Evolutionary conservation across 2,329 filamentous ascomycete species (phyloP), one percentile per base, ranked within the genome.

Genomic region (Ophiocordyceps sinensis): DNA sequence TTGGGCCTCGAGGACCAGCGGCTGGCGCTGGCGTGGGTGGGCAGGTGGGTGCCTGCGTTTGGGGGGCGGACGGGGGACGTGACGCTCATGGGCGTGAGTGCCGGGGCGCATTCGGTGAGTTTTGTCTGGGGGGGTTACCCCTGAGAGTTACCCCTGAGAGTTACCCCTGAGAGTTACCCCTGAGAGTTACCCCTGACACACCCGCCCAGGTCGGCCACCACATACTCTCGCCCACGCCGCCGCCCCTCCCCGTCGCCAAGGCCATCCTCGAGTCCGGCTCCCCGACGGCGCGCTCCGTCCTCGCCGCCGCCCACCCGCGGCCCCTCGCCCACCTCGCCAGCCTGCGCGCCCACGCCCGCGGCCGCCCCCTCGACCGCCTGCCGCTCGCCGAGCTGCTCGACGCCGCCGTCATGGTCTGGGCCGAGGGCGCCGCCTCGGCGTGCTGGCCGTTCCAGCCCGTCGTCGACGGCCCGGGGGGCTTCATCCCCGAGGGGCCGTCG

Each of bases 361-460:
- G 38, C 37, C 13, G 10, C 37, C 41, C 40, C 14, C 70, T 75
- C 17, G 38, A 65, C 7, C 54, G 63, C 3, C 56, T 83, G 28
- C 72, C 49, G 17, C 26, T 79, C 44, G 49, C 60, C 1, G 58
- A 59, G 19, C 65, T 85, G 13, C 66, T 67, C 40, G 48, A 57
- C 53, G 71, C 71, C 11, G 66, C 63, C 7, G 54, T 61, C 37
- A 36, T 42, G 6, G 60, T 75, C 28, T 76, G 65, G 60, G 47
- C 56, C 10, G 55, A 54, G 37, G 67, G 69, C 50, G 53, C 57
- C n/a, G 47, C 52, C 4, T 61, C 58, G 8, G 59, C 76, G 9
- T 63, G 66, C 26, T 78, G 74, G 74, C 66, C 82, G 1, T 85
- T 83, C 60, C 81, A 84, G 50, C 80, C 80, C 8, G 74, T 79